Evolutionary conservation across 306 rosid genomes (phyloP).

Genomic region (Ormosia semicastrata): DNA sequence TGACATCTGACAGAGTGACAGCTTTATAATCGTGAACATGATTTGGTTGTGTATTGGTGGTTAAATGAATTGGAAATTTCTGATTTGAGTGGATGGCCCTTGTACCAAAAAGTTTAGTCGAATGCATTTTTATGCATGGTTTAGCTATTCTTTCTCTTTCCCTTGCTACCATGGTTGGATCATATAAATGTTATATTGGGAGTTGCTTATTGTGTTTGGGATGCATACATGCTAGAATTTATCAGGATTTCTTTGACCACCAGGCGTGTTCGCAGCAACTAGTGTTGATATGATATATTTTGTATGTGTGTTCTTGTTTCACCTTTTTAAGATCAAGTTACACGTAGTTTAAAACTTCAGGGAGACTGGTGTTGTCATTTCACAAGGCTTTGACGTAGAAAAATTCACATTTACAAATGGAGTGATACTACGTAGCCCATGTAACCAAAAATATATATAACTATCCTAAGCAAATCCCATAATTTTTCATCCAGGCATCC

Average conservation of each 20-base stretch:
- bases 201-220: neutral
- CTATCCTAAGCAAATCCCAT: too few species aligned
- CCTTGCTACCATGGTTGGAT: neutral
- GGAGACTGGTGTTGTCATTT: too few species aligned
- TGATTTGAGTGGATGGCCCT: neutral
- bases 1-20: neutral
- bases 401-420: too few species aligned
- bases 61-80: conserved; percentile 7
- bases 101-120: neutral
- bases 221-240: neutral
- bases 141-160: neutral
- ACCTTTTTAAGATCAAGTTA: too few species aligned
- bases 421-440: too few species aligned
- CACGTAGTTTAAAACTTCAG: too few species aligned
- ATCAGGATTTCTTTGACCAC: neutral
- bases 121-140: conserved; percentile 5
- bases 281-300: neutral
- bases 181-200: neutral
- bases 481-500: too few species aligned
- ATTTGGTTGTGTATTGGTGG: neutral
- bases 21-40: neutral
- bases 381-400: too few species aligned
- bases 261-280: neutral
- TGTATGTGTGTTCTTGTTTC: too few species aligned
- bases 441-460: too few species aligned